Base-by-base conservation (phyloP, 1,284 basidiomycete genomes). In the Ustilago cynodontis region DNA sequence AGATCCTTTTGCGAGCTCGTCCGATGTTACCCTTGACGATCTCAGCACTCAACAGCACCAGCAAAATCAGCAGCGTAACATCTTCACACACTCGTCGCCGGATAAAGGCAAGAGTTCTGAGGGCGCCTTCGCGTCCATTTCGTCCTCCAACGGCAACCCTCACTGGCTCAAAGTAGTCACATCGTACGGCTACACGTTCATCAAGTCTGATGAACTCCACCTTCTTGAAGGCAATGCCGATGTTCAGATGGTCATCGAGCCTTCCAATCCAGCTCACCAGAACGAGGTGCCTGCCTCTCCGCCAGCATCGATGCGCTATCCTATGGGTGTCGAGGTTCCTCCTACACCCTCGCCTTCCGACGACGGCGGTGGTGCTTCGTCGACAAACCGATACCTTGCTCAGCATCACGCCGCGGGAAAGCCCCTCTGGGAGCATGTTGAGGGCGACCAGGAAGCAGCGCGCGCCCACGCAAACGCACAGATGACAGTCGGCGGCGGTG, bases 91-190 rank as follows among this genome's bases (percentile, higher is more conserved):
- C 43, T 76, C 73, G 1, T 76, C 63, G 13, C 29, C 53, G 4
- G 13, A 22, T 58, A 71, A 67, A 50, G 68, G 73, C 61, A 67
- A 67, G 33, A 58, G 51, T 9, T 56, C 59, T 7, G 51, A 63
- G 51, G 56, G n/a, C n/a, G 18, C 26, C n/a, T 55, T 52, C 1
- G 45, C 57, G 0, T 45, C 57, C 3, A 37, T 53, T 5, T 51
- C 57, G 31, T 59, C 57, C 43, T 50, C 64, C 1, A 57, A 20
- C 49, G 54, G 53, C 64, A 75, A 61, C 49, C 72, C 68, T 24
- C 65, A 73, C 56, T 77, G 75, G 75, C 66, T 77, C 61, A 72
- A 72, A 24, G 75, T 77, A 20, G 75, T 73, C 43, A 77, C 75
- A 9, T 73, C 70, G 22, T 77, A 77, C 39, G 75, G 75, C 45